Base-by-base conservation (phyloP, 2,329 filamentous ascomycete species). In the Botryotinia convoluta region DNA sequence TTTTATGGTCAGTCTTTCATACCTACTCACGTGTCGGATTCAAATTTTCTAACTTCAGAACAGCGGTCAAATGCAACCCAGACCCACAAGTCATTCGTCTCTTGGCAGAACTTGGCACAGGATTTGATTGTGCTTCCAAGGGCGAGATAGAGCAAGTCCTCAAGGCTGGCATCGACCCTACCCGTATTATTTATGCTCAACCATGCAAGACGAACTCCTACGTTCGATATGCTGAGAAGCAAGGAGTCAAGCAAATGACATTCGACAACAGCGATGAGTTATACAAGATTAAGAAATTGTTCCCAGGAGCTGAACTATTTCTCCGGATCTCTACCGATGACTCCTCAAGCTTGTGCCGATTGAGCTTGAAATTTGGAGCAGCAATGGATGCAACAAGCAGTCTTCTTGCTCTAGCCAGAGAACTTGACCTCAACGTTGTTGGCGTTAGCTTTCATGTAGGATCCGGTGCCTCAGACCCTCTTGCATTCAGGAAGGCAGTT, bases 191-290 rank as follows among this genome's bases (percentile, higher is more conserved):
- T 85, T 99, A 98, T 82, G 96, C 96, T 68, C 96, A 99, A 85
- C 96, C 96, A 72, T 98, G 96, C 92, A 99, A 99, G 90, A 99
- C 96, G 80, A 97, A 96, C 86, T 98, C 95, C 65, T 98, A 98
- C 83, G 88, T 99, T 76, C 94, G 95, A 81, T 97, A 95, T 81
- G 96, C 97, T 77, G 90, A 92, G 80, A 88, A 90, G 81, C 87
- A 91, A 77, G 92, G 92, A 78, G 96, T 99, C 82, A 95, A 93
- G 85, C 93, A 97, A 87, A 98, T 99, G 95, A 99, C 96, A 3
- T 98, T 99, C 82, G 96, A 99, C 88, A 99, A 99, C 80, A 90
- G 92, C 82, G 96, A 99, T 83, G 96, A 99, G 87, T 89, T 99
- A 70, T 94, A 95, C 89, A 99, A 99, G 88, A 95, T 97, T 83